Evolutionary conservation across 2,329 filamentous ascomycete species (phyloP).

Genomic region (Rhexocercosporidium sp.): DNA sequence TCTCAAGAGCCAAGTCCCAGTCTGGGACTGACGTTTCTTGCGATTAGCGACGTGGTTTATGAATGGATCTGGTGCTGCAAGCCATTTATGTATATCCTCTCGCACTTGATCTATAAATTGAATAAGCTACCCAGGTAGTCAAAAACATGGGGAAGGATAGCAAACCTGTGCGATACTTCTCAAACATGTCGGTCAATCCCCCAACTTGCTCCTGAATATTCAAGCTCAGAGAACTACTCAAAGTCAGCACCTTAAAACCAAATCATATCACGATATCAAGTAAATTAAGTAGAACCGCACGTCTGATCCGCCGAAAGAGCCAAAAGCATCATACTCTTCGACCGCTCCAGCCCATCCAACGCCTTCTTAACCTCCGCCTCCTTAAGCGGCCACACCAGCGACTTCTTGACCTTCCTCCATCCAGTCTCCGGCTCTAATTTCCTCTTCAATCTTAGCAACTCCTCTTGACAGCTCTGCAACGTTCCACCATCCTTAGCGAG

Average conservation of each 20-base stretch:
- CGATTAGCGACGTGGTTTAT: slow-evolving; percentile 31
- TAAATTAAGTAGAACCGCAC: slow-evolving; percentile 16
- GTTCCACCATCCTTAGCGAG: slow-evolving; percentile 26
- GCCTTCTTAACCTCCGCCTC: slow-evolving; percentile 27
- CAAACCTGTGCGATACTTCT: slow-evolving; percentile 26
- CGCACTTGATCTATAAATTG: slow-evolving; percentile 18
- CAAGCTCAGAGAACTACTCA: slow-evolving; percentile 23
- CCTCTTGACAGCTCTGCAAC: slow-evolving; percentile 23
- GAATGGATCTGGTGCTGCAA: slow-evolving; percentile 33
- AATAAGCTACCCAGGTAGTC: no score
- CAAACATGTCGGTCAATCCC: slow-evolving; percentile 25
- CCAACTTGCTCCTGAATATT: slow-evolving; percentile 24
- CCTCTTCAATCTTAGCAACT: slow-evolving; percentile 25
- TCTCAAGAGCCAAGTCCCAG: slow-evolving; percentile 34
- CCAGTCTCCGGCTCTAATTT: slow-evolving; percentile 27
- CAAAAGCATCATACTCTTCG: slow-evolving; percentile 30
- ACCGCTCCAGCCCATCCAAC: slow-evolving; percentile 27
- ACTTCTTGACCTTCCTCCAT: slow-evolving; percentile 26
- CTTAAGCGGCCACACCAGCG: slow-evolving; percentile 31
- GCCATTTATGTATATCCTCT: slow-evolving; percentile 32
- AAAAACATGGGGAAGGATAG: background rate
- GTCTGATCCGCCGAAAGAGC: slow-evolving; percentile 31
- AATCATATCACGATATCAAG: background rate
- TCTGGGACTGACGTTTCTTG: slow-evolving; percentile 34
- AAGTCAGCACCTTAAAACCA: background rate